Percentiles rank a stretch among this genome's conserved stretches.
phyloP scores from a whole-genome alignment of 345 rosid species.

The Aquilaria yunnanensis region DNA sequence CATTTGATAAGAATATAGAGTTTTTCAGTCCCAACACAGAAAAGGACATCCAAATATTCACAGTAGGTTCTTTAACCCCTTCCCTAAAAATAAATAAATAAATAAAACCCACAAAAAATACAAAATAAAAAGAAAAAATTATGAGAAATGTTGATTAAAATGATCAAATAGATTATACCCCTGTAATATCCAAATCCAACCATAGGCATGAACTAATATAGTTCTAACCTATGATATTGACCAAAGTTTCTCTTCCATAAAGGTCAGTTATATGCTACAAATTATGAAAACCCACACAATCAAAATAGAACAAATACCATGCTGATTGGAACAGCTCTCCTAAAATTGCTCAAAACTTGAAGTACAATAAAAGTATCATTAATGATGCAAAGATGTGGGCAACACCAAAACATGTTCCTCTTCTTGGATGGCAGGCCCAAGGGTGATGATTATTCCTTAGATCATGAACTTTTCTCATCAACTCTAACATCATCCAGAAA shows the following conservation, averaged over 20 bases:
- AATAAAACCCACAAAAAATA: background rate
- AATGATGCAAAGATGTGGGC: background rate
- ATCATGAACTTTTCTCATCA: constrained; percentile 62
- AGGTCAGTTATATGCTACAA: constrained; percentile 81
- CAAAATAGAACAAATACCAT: background rate
- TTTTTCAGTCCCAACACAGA: constrained; percentile 6
- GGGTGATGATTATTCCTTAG: constrained; percentile 55
- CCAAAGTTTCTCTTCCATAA: constrained; percentile 85
- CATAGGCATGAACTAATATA: background rate
- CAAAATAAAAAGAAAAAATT: no score
- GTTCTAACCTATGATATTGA: constrained; percentile 62
- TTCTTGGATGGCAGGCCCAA: constrained; percentile 5
- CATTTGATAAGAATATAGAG: constrained; percentile 12
- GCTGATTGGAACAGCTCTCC: background rate
- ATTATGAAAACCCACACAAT: background rate
- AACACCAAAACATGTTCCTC: background rate
- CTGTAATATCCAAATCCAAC: background rate
- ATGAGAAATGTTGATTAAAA: no score
- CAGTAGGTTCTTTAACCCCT: background rate
- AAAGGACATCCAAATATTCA: background rate
- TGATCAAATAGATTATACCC: background rate
- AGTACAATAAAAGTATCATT: background rate
- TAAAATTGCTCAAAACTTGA: background rate
- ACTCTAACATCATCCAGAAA: constrained; percentile 28
- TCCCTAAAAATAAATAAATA: background rate